These are phyloP conservation scores for Zygotorulaspora danielsina DNA, from an alignment of 805 yeast species.

Conservation along the genomic window DNA sequence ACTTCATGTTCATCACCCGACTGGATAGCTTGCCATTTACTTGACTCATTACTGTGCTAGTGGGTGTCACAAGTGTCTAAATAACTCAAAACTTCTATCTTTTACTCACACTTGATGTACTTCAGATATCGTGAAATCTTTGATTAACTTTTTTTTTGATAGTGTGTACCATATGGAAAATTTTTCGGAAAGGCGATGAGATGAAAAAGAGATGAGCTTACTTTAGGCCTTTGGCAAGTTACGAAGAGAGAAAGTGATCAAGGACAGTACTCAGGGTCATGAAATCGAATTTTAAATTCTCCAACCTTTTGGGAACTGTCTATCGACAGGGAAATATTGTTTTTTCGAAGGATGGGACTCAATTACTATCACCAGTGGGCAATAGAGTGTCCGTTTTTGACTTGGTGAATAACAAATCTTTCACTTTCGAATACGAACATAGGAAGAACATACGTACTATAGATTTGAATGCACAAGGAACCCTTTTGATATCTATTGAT, in stretches of 20 bases:
- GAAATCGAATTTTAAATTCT: slow-evolving; percentile 86
- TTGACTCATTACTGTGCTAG: slow-evolving; percentile 16
- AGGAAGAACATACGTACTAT: slow-evolving; percentile 74
- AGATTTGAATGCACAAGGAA: slow-evolving; percentile 78
- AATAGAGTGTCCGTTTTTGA: slow-evolving; percentile 89
- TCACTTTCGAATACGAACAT: slow-evolving; percentile 89
- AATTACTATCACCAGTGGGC: slow-evolving; percentile 87
- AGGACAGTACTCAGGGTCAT: slow-evolving; percentile 34
- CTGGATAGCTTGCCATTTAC: slow-evolving; percentile 47
- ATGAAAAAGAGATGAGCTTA: slow-evolving; percentile 13
- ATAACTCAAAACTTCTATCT: neutral
- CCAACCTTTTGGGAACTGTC: slow-evolving; percentile 90
- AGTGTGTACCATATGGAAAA: slow-evolving; percentile 8
- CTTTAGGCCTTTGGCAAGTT: neutral
- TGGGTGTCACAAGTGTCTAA: neutral
- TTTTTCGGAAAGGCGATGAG: slow-evolving; percentile 19
- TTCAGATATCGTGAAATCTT: neutral
- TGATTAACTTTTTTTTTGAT: slow-evolving; percentile 1
- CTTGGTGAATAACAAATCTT: slow-evolving; percentile 74
- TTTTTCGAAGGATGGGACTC: slow-evolving; percentile 82
- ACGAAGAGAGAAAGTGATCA: neutral
- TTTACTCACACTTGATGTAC: neutral
- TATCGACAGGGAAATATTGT: slow-evolving; percentile 88
- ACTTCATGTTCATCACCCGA: slow-evolving; percentile 82
- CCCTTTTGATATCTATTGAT: slow-evolving; percentile 78